Percentiles rank a stretch among this genome's conserved stretches.
phyloP scores from a whole-genome alignment of 73 alveolate species.

The Paramecium caudatum region DNA sequence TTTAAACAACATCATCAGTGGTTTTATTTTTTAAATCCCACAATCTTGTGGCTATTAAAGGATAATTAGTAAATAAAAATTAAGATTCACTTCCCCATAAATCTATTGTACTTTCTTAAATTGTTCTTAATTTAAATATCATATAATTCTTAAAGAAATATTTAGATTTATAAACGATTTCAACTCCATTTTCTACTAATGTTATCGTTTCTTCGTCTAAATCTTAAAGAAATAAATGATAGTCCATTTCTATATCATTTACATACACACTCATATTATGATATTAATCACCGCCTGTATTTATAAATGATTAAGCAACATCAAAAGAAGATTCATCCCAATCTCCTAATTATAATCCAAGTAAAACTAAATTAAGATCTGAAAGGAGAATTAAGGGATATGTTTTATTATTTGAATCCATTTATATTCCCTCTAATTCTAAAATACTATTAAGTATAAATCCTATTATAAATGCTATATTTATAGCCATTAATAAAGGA shows the following conservation, averaged over 20 bases:
- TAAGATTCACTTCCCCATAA: not conserved
- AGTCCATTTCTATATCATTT: constrained; percentile 19
- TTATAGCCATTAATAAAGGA: not conserved
- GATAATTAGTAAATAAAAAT: constrained; percentile 3
- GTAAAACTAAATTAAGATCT: constrained; percentile 22
- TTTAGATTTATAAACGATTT: not conserved
- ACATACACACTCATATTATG: not conserved
- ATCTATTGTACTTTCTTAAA: not conserved
- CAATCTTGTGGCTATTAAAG: not conserved
- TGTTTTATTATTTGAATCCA: constrained; percentile 14
- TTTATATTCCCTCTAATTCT: not conserved
- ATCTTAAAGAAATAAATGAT: constrained; percentile 8
- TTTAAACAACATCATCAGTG: not conserved
- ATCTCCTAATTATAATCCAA: not conserved
- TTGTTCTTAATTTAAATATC: not conserved
- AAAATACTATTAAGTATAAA: not conserved
- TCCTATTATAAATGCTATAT: not conserved
- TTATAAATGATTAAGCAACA: not conserved
- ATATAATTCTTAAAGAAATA: not conserved
- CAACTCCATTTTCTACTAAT: not conserved
- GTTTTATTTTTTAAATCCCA: not conserved
- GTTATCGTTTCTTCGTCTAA: not conserved
- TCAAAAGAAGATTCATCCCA: not conserved
- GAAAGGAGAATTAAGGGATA: not conserved
- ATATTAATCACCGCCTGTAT: not conserved